Evolutionary conservation across 2,329 filamentous ascomycete species (phyloP).

Genomic region (Lanzia echinophila): DNA sequence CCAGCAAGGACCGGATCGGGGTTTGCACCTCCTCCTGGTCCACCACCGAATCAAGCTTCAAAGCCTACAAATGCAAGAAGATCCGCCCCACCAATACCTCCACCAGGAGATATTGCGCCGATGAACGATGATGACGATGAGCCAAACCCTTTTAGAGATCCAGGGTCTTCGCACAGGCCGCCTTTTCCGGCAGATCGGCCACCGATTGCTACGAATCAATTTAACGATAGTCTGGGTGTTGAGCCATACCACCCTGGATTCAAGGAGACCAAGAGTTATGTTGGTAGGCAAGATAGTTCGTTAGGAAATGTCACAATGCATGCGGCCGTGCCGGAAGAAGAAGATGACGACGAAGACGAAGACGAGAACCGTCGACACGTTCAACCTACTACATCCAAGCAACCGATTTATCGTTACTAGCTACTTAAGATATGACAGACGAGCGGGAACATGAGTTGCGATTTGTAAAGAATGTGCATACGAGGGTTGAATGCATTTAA

Average conservation of each 20-base stretch:
- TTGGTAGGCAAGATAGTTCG: constrained; percentile 24
- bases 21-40: constrained; percentile 5
- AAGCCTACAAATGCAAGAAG: constrained; percentile 9
- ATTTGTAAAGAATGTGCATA: background rate
- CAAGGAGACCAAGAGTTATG: constrained; percentile 23
- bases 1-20: constrained; percentile 15
- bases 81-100: constrained; percentile 21
- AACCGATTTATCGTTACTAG: constrained; percentile 26
- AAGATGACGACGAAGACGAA: constrained; percentile 12
- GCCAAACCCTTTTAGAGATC: constrained; percentile 27
- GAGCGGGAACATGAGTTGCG: background rate
- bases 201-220: constrained; percentile 20
- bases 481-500: background rate
- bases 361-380: constrained; percentile 15
- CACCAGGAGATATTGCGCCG: constrained; percentile 24
- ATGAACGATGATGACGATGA: constrained; percentile 23
- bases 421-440: background rate
- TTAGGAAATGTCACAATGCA: constrained; percentile 23
- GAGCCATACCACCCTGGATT: constrained; percentile 33
- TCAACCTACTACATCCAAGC: constrained; percentile 12
- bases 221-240: constrained; percentile 25
- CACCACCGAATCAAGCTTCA: constrained; percentile 12
- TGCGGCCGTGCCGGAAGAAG: constrained; percentile 19
- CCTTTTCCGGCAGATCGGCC: constrained; percentile 24
- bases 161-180: constrained; percentile 12